Evolutionary conservation across 1,139 yeast species (phyloP), one percentile per base, ranked within the genome.

Genomic region (Groenewaldozyma auringiensis): DNA sequence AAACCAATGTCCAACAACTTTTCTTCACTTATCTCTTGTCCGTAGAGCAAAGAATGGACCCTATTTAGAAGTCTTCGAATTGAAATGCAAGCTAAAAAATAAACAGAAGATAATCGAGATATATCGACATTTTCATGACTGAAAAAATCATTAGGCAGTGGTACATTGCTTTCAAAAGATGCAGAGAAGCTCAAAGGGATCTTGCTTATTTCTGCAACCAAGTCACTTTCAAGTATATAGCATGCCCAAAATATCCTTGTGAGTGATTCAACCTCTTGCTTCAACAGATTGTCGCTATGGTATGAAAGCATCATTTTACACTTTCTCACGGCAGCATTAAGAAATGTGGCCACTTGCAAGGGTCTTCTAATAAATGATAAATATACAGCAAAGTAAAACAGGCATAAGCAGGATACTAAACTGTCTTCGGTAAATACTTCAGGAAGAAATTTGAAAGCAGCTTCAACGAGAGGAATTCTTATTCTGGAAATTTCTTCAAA

Each of bases 61-160:
- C 55, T 48, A 37, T 51, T 52, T 32, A 52, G 43, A 18, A 52
- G 51, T 6, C 55, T 43, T 2, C 54, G 48, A 33, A 52, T 51
- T 4, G 55, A 45, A 16, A 51, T 51, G 38, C 55, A 52, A 11
- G 55, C 54, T 8, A 52, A 41, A 35, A 52, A 51, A 29, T 52
- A 52, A 21, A 51, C 22, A 18, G 54, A 48, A 3, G 55, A 45
- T 18, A 45, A 42, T 32, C 47, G 42, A 16, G 45, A 35, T 17
- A 36, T 39, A n/a, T 51, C 53, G 13, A 44, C 32, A 17, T 48
- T 48, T 14, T 38, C 47, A 31, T 52, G 54, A 21, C 51, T 48
- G n/a, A 16, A 35, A 37, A 52, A 47, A 16, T 45, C 44, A 11
- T 48, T 47, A 1, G 54, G 54, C 11, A 52, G 41, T 8, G 47